Conservation (phyloP, 441 rosid genomes). For the Gossypium laxum region DNA sequence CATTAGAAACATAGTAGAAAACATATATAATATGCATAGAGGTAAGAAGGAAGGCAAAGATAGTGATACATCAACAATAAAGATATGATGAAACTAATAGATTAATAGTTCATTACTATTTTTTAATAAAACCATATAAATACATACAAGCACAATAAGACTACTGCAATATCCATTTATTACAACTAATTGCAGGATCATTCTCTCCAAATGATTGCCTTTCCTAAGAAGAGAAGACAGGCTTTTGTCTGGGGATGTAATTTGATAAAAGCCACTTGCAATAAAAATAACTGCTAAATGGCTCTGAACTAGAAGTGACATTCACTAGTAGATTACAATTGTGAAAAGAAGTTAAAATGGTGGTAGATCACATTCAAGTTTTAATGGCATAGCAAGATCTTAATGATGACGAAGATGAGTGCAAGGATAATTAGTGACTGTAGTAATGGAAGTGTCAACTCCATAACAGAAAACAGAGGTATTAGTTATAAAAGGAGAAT, state of each 20-base stretch:
- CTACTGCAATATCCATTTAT: neutral
- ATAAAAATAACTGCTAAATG: neutral
- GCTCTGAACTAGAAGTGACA: neutral
- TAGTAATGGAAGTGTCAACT: neutral
- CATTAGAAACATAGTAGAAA: neutral
- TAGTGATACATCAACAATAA: neutral
- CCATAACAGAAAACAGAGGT: neutral
- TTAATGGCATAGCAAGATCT: neutral
- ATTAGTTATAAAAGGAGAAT: neutral
- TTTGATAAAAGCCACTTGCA: neutral
- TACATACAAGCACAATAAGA: neutral
- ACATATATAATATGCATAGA: neutral
- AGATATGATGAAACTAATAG: neutral
- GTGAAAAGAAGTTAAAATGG: neutral
- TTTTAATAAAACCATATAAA: neutral
- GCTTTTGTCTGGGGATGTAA: neutral
- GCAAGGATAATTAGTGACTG: neutral
- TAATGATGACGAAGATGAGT: neutral
- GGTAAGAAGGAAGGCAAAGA: neutral
- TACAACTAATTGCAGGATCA: neutral
- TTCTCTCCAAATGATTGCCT: neutral
- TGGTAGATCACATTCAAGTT: neutral
- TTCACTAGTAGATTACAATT: neutral
- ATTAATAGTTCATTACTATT: neutral
- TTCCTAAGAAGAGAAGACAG: neutral